Evolutionary conservation across 2,329 filamentous ascomycete species (phyloP), one percentile per base, ranked within the genome.

Genomic region (Monilinia vaccinii-corymbosi): DNA sequence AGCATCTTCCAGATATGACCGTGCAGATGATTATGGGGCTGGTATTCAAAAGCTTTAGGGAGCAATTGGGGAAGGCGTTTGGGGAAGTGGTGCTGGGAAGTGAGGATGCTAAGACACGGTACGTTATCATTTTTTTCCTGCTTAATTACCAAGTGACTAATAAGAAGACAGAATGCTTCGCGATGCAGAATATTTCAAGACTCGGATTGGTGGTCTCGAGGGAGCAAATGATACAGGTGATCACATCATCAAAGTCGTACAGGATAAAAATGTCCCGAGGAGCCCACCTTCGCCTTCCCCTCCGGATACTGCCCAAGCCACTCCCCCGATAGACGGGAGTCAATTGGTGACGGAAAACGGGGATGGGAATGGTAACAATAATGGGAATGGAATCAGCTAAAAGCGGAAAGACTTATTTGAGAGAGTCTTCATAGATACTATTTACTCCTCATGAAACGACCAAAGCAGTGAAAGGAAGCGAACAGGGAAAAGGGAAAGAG

Each of bases 221-320:
- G 85, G 83, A 3, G 81, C 83, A 44, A 86, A 81, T 11, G 86
- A 91, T 65, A 78, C 89, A 3, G 89, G 88, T 34, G 81, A 87
- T 40, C 80, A 85, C 63, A 78, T 97, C 6, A 74, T 85, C 14
- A 80, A 81, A 23, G 80, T 90, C 5, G 67, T 88, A 58, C 81
- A 81, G 60, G 75, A 78, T 14, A 92, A 89, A 72, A 56, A 40
- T 5, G 60, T 67, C 16, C 64, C 64, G 11, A 66, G 40, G 31
- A 50, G 14, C 11, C 25, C 31, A 11, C 28, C 36, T 32, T 28
- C 56, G 21, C 38, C 56, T 18, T 9, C 32, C 10, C 25, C 50
- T 14, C 36, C 16, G 21, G 34, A 52, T 31, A 52, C n/a, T 21
- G 21, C 49, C 16, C 48, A 51, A 34, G 2, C 9, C 21, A 38